These are phyloP conservation scores for Pythium aphanidermatum DNA, from an alignment of 352 stramenopile species.

Conservation along the genomic window DNA sequence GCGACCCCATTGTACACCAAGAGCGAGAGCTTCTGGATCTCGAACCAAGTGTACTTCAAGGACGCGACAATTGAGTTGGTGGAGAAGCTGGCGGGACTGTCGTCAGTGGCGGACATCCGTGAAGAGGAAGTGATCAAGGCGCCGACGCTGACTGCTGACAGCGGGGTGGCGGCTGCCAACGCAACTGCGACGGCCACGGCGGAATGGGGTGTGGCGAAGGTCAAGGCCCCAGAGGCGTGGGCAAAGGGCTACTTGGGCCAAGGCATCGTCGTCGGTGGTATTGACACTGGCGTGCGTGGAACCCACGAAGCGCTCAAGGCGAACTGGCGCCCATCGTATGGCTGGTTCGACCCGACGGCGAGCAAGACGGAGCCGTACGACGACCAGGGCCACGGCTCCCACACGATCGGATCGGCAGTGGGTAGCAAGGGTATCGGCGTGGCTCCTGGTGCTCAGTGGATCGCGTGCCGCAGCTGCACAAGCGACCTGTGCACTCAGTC, in stretches of 20 bases:
- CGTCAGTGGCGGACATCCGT: constrained; percentile 8
- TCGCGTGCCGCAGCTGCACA: constrained; percentile 11
- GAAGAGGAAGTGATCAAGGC: constrained; percentile 12
- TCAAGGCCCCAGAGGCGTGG: constrained; percentile 17
- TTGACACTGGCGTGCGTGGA: constrained; percentile 21
- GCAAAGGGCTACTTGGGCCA: constrained; percentile 12
- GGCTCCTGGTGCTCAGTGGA: constrained; percentile 16
- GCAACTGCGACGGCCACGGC: background rate
- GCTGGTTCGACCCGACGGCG: constrained; percentile 21
- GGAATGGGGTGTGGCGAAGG: constrained; percentile 5
- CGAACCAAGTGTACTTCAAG: constrained; percentile 23
- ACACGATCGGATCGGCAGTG: background rate
- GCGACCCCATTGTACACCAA: constrained; percentile 8
- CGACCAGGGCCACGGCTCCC: constrained; percentile 17
- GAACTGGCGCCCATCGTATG: constrained; percentile 8
- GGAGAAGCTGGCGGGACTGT: constrained; percentile 16
- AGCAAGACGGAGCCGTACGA: constrained; percentile 7
- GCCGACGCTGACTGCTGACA: background rate
- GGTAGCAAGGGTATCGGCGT: background rate
- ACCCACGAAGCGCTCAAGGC: constrained; percentile 17
- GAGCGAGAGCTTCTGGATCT: constrained; percentile 25
- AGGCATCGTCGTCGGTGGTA: constrained; percentile 18
- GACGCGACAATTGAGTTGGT: constrained; percentile 19
- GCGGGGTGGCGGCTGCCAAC: background rate
- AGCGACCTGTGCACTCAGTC: background rate